phyloP scores from a whole-genome alignment of 495 filamentous ascomycete genomes.

The Penicillium coprophilum region DNA sequence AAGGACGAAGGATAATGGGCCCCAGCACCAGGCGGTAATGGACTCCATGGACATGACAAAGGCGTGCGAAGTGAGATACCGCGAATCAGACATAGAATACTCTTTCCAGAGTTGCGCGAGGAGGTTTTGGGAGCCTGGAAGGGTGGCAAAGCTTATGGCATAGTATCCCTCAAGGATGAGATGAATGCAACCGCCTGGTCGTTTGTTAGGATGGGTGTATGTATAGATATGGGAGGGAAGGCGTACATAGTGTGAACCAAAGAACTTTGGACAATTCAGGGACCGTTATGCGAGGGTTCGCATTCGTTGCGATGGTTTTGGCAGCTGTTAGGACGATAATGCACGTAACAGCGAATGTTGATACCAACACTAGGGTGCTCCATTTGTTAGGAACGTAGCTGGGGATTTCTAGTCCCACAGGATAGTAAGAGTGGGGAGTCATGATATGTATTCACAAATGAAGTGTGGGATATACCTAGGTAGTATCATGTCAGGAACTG shows the following conservation, averaged over 20 bases:
- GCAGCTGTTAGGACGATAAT: conserved; percentile 46
- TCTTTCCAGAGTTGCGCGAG: conserved; percentile 81
- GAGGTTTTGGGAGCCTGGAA: conserved; percentile 49
- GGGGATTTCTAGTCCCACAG: conserved; percentile 52
- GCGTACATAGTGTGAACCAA: conserved; percentile 56
- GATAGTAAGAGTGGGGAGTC: conserved; percentile 61
- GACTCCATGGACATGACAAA: conserved; percentile 78
- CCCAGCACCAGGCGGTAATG: conserved; percentile 70
- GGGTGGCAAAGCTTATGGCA: conserved; percentile 52
- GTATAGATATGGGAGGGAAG: not conserved
- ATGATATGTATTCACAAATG: not conserved
- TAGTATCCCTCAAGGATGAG: conserved; percentile 77
- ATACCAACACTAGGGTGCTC: conserved; percentile 43
- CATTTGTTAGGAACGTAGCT: conserved; percentile 55
- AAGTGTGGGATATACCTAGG: not conserved
- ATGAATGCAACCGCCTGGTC: conserved; percentile 61
- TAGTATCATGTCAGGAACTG: not conserved
- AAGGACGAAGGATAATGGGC: conserved; percentile 66
- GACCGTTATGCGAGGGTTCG: conserved; percentile 38
- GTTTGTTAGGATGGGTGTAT: not conserved
- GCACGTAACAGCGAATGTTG: conserved; percentile 47
- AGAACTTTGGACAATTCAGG: conserved; percentile 47
- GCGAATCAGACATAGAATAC: conserved; percentile 73
- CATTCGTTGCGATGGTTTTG: conserved; percentile 35
- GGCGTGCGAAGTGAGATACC: conserved; percentile 67